Evolutionary conservation across 768 basidiomycete genomes (phyloP), one percentile per base, ranked within the genome.

Genomic region (Boletus speciosus): DNA sequence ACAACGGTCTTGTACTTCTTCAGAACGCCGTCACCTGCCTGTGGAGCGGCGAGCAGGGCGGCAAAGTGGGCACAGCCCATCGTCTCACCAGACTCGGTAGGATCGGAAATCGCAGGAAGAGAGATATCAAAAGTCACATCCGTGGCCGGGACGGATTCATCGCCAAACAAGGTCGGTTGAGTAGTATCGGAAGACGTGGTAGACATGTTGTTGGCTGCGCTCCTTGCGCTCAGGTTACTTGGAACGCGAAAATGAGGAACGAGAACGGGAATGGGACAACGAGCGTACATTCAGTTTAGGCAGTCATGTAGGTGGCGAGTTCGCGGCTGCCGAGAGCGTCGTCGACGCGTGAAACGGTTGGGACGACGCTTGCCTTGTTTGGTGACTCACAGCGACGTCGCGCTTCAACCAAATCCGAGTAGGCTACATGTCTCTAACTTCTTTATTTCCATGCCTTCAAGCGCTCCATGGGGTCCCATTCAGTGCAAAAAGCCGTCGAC

Each of bases 1-100:
- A 84, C 71, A 10, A 81, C 79, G 2, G 74, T 72, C 57, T 74
- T 79, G 66, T 80, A 88, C 63, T 79, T 84, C 53, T 71, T 67
- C 39, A 81, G 52, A n/a, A 80, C 50, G 2, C 59, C 58, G 7
- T 61, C 56, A 14, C 59, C 56, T 25, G 63, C 56, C 6, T 59
- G 51, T 16, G 68, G 64, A n/a, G 76, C 75, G 12, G 67, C 70
- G 16, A 81, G 61, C 14, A 69, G 53, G 23, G 63, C 56, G 8
- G 65, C 45, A 36, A 85, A 63, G 62, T 86, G 84, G 6, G 77
- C 35, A 50, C 77, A 76, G 9, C 59, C 42, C 6, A 47, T 37
- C 10, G 49, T 15, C 35, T 48, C 63, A 15, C 43, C 35, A 4
- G 38, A 38, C 16, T 65, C 61, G 9, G 45, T 36, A 15, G 53